Evolutionary conservation across 441 rosid species (phyloP).

Genomic region (Biscutella laevigata): DNA sequence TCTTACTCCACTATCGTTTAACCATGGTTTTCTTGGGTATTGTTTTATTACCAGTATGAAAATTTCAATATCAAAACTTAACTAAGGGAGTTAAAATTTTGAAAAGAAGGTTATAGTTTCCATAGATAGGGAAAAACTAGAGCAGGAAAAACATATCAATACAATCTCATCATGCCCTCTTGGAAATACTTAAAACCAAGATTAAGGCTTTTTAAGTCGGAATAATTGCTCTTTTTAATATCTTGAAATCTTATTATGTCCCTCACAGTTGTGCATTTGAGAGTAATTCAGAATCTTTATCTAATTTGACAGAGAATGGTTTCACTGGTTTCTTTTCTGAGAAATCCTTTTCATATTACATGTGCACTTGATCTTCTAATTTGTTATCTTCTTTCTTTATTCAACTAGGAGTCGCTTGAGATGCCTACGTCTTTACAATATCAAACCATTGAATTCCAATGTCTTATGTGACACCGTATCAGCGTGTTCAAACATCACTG

Average conservation of each 20-base stretch:
- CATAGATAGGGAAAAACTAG: not conserved
- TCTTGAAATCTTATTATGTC: not conserved
- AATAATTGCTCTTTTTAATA: not conserved
- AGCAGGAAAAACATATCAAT: not conserved
- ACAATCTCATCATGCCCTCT: not conserved
- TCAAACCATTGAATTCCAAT: conserved; percentile 42
- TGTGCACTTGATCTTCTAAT: conserved; percentile 2
- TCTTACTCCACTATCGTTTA: conserved; percentile 29
- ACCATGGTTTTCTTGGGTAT: conserved; percentile 25
- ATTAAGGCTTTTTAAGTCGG: not conserved
- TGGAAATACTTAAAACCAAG: not conserved
- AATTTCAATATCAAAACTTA: not conserved
- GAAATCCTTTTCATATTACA: not conserved
- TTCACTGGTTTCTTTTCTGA: not conserved
- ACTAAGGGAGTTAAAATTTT: no score
- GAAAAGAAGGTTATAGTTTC: not conserved
- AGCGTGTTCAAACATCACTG: conserved; percentile 58
- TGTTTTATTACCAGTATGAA: not conserved
- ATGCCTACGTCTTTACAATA: conserved; percentile 69
- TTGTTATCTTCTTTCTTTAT: conserved; percentile 17
- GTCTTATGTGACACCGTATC: conserved; percentile 55
- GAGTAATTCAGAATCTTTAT: not conserved
- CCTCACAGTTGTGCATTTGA: not conserved
- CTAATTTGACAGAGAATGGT: not conserved
- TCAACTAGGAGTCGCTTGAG: conserved; percentile 51